Evolutionary conservation across 2,329 filamentous ascomycete genomes (phyloP).

Genomic region (Dryadomyces sulphureus): DNA sequence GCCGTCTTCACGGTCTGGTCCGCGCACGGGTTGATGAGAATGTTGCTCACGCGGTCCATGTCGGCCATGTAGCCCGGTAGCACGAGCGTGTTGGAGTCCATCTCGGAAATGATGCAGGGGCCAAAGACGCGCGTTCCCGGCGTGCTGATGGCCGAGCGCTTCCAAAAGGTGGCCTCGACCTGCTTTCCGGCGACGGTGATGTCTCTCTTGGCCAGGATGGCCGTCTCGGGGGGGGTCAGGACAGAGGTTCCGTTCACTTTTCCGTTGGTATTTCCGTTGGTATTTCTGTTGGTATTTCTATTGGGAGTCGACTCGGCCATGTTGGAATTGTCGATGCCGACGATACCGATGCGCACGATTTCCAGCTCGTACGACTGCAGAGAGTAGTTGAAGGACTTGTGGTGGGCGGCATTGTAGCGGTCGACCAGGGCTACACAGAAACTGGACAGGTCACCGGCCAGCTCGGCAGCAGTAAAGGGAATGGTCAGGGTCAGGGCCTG

Average conservation of each 20-base stretch:
- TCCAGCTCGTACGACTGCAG: conserved; percentile 28
- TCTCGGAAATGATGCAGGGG: conserved; percentile 31
- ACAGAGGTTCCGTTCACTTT: too few relatives aligned
- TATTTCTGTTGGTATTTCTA: conserved; percentile 9
- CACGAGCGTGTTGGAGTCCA: conserved; percentile 36
- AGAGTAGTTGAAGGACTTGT: conserved; percentile 29
- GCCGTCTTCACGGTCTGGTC: conserved; percentile 14
- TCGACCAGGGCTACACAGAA: background rate
- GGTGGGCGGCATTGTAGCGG: conserved; percentile 25
- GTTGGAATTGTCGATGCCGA: conserved; percentile 12
- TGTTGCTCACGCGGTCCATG: conserved; percentile 31
- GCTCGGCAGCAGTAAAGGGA: conserved; percentile 19
- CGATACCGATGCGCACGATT: conserved; percentile 29
- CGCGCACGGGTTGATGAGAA: conserved; percentile 21
- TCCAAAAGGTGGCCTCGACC: conserved; percentile 27
- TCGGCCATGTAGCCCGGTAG: conserved; percentile 29
- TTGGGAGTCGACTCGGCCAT: background rate
- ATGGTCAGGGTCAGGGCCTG: conserved; percentile 25
- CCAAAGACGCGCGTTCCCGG: conserved; percentile 25
- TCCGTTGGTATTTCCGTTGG: background rate
- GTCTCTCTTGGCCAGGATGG: conserved; percentile 21
- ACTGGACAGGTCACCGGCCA: conserved; percentile 14
- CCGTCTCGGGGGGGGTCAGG: conserved; percentile 14
- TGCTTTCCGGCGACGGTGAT: conserved; percentile 25
- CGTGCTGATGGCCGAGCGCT: conserved; percentile 24